Percentiles rank a stretch among this genome's conserved stretches.
These are phyloP conservation scores for Inga oerstediana DNA, from an alignment of 306 rosid genomes.

Conservation along the genomic window DNA sequence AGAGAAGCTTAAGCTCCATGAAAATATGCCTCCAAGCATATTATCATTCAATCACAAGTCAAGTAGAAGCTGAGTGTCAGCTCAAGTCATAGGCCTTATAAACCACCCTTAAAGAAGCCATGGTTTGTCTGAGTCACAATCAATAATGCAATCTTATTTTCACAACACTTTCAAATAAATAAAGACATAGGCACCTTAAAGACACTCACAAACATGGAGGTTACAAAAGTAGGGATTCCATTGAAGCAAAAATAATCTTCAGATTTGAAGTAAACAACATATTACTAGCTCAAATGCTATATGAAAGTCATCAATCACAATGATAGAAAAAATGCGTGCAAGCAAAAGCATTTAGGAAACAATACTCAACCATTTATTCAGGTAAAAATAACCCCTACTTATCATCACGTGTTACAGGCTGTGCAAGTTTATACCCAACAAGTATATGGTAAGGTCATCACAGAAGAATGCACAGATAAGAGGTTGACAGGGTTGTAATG, in stretches of 20 bases:
- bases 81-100: not conserved
- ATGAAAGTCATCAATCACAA: not conserved
- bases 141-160: not conserved
- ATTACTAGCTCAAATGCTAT: not conserved
- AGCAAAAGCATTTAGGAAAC: not conserved
- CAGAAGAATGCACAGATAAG: not conserved
- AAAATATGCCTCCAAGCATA: not conserved
- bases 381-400: not conserved
- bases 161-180: not conserved
- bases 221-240: not conserved
- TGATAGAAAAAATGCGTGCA: not conserved
- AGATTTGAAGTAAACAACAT: not conserved
- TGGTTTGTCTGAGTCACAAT: not conserved
- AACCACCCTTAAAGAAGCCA: not conserved
- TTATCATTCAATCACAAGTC: not conserved
- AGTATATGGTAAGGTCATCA: not conserved
- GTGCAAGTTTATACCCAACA: not conserved
- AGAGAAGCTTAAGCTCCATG: not conserved
- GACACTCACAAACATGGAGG: not conserved
- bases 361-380: not conserved
- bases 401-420: slow-evolving; percentile 5
- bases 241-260: not conserved
- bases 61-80: not conserved
- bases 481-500: not conserved
- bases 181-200: not conserved